Conservation (phyloP, 192 early-diverging fungal species). For the Coemansia aciculifera region DNA sequence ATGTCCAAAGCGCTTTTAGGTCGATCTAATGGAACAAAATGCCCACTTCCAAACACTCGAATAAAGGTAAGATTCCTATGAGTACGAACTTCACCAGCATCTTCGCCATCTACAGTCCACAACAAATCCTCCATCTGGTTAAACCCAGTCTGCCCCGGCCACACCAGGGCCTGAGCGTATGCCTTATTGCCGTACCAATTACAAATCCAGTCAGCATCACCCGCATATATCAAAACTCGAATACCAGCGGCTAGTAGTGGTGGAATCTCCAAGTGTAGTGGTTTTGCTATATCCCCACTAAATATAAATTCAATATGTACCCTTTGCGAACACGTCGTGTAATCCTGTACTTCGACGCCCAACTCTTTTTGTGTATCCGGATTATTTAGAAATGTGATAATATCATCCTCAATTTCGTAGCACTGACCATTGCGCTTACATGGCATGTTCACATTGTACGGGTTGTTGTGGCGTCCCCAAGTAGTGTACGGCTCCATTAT, state of each 20-base stretch:
- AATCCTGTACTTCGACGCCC: constrained; percentile 69
- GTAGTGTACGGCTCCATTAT: constrained; percentile 60
- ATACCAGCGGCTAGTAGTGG: constrained; percentile 77
- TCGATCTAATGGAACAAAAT: constrained; percentile 92
- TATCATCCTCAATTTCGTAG: constrained; percentile 79
- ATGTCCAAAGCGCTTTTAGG: constrained; percentile 78
- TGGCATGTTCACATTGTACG: constrained; percentile 88
- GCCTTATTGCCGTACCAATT: constrained; percentile 90
- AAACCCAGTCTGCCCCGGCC: constrained; percentile 76
- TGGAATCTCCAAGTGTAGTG: constrained; percentile 67
- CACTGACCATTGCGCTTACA: constrained; percentile 84
- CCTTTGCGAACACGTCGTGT: constrained; percentile 80
- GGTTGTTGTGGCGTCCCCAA: constrained; percentile 80
- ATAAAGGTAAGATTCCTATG: constrained; percentile 81
- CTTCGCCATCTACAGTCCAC: constrained; percentile 67
- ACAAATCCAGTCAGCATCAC: constrained; percentile 93
- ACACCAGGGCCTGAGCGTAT: constrained; percentile 81
- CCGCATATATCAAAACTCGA: constrained; percentile 85
- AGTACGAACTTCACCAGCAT: constrained; percentile 66
- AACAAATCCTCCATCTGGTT: constrained; percentile 62
- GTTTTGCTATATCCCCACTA: constrained; percentile 87
- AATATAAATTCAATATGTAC: constrained; percentile 77
- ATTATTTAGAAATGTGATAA: constrained; percentile 78
- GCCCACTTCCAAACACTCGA: constrained; percentile 82
- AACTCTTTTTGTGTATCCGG: constrained; percentile 71